Evolutionary conservation across 169 alveolate species (phyloP), one percentile per base, ranked within the genome.

Genomic region (Cystoisospora suis): DNA sequence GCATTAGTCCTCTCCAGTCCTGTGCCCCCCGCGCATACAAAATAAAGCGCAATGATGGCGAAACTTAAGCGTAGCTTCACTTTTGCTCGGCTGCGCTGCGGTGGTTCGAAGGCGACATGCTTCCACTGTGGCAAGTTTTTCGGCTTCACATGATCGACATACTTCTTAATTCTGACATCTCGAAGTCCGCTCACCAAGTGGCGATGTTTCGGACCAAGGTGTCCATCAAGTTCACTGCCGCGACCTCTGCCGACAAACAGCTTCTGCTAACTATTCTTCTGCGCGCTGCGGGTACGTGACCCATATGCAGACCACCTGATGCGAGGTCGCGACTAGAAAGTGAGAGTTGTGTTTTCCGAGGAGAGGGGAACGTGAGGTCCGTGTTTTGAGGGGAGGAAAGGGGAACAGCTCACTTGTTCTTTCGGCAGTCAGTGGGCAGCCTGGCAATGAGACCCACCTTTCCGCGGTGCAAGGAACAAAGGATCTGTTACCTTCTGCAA

Each of bases 61-160:
- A n/a, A n/a, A n/a, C n/a, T n/a, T n/a, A n/a, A n/a, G n/a, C n/a
- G n/a, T n/a, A n/a, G n/a, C n/a, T n/a, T n/a, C n/a, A n/a, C n/a
- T n/a, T n/a, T n/a, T n/a, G n/a, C n/a, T n/a, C n/a, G n/a, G n/a
- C n/a, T n/a, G n/a, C 77, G 5, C 34, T 23, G 23, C 53, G 3
- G 17, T 36, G 20, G 9, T 40, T 36, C 20, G 1, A n/a, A 72
- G 83, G 83, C 7, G 83, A 72, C 3, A 72, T 38, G 83, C 9
- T 38, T 29, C 53, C 83, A n/a, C 83, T 72, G 32, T 40, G 83
- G 83, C 83, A 72, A 38, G 83, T 38, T 17, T 72, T 72, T 27
- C 53, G 83, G 20, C 83, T 36, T 17, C 83, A 72, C 32, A 72
- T 72, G 83, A 72, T 72, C 53, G 83, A 72, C 53, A 72, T 72